Conservation (phyloP, 225 moss, liverwort and hornwort genomes). For the Sphagnum tenellum region DNA sequence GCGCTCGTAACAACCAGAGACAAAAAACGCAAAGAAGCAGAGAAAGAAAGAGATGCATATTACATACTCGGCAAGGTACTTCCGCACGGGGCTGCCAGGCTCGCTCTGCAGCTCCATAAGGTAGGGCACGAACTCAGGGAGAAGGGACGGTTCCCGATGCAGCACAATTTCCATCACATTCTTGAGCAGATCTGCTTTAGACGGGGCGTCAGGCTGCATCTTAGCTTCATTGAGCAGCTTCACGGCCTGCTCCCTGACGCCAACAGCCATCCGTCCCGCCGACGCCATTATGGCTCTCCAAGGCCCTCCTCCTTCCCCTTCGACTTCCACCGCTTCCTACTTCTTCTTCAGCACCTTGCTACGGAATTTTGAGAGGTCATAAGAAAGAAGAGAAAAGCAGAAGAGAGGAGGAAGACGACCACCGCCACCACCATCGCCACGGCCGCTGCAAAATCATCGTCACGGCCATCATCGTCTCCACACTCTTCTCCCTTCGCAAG, state of each 20-base stretch:
- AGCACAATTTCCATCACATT: slow-evolving; percentile 74
- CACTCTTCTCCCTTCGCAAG: no score
- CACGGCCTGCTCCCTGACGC: slow-evolving; percentile 78
- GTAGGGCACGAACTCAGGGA: slow-evolving; percentile 77
- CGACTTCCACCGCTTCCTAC: no score
- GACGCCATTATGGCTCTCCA: no score
- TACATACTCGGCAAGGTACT: slow-evolving; percentile 90
- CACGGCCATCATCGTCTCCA: no score
- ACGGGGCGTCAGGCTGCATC: slow-evolving; percentile 53
- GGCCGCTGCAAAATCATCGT: no score
- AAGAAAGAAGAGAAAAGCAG: no score
- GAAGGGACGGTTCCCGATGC: slow-evolving; percentile 66
- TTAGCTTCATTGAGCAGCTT: slow-evolving; percentile 67
- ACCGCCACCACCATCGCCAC: no score
- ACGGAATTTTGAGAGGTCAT: no score
- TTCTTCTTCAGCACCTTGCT: no score
- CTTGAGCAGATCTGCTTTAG: slow-evolving; percentile 77
- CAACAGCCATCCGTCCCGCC: slow-evolving; percentile 54
- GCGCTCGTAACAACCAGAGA: not conserved
- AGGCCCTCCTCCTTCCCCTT: no score
- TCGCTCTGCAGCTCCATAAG: slow-evolving; percentile 89
- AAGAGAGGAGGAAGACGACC: no score
- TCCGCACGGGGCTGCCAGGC: slow-evolving; percentile 69
- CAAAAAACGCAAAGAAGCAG: slow-evolving; percentile 3
- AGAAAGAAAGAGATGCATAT: not conserved